Evolutionary conservation across 768 basidiomycete species (phyloP), one percentile per base, ranked within the genome.

Genomic region (Hygrocybe punicea): DNA sequence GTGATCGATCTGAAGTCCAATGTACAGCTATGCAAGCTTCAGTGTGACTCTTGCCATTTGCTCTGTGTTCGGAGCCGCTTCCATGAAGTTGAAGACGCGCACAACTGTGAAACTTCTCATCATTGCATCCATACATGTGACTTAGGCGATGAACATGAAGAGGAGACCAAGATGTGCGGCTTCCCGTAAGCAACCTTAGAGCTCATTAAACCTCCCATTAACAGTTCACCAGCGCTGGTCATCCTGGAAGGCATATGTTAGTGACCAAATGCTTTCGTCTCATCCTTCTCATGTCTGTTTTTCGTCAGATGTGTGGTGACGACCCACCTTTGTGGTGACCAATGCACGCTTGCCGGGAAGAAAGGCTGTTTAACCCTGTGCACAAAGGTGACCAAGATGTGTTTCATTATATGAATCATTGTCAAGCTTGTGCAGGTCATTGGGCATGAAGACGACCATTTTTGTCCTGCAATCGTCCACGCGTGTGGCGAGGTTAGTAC

Each of bases 211-310:
- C 3, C 48, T 2, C 34, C n/a, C 29, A 19, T 2, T 35, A 23
- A 61, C 45, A 13, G 23, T 23, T 42, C 34, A 52, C 3, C n/a
- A 85, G 84, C 16, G 84, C 83, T 33, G 85, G 84, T 0, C 84
- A 86, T 56, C 65, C 76, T n/a, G 82, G 81, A 16, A 72, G 69
- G 10, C 84, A 85, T 58, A 74, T 83, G 84, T 84, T 65, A 50
- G 78, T 63, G 8, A 24, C 52, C 33, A 47, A 14, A 29, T 37
- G 17, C 16, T 13, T 29, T 29, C 23, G 8, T 13, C 24, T 42
- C 40, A 3, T 11, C 45, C 47, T 14, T 17, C 3, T 2, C 53
- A 4, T 25, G 8, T 29, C 42, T 25, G 6, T 23, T 37, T 35
- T 35, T 16, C n/a, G n/a, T 8, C 21, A 86, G 85, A 55, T 86